A percentile compares a stretch with the other conserved stretches of the same genome.
These are phyloP conservation scores for Sequoiadendron giganteum DNA, from an alignment of 75 land plant genomes.

Conservation along the genomic window DNA sequence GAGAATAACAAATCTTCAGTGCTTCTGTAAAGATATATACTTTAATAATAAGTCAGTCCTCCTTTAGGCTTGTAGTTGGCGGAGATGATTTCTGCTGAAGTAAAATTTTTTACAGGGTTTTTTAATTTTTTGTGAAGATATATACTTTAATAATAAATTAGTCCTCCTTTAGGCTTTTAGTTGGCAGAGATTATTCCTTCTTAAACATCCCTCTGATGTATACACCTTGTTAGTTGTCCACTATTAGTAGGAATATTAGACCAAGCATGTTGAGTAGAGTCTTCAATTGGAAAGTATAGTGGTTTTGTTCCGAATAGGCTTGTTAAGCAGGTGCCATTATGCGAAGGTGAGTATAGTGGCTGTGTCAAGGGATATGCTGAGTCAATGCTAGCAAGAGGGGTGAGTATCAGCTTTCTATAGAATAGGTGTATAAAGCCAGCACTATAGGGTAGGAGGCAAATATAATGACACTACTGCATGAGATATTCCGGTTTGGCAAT, in stretches of 20 bases:
- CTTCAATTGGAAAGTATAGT: background rate
- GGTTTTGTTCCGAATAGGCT: background rate
- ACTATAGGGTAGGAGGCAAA: too few relatives aligned
- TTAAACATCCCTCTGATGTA: background rate
- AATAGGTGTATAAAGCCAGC: too few relatives aligned
- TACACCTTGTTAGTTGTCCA: background rate
- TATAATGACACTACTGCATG: too few relatives aligned
- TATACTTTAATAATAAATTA: background rate
- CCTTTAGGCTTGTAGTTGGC: background rate
- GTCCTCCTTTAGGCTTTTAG: background rate
- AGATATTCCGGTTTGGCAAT: too few relatives aligned
- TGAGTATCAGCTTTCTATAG: too few relatives aligned
- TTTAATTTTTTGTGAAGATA: background rate
- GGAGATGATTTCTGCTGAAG: background rate
- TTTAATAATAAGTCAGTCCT: background rate
- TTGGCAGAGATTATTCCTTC: background rate
- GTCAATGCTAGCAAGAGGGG: background rate
- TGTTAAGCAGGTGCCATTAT: background rate
- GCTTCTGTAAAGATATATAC: background rate
- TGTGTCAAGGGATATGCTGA: background rate
- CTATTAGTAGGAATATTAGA: background rate
- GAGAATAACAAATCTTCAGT: background rate
- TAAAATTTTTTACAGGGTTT: background rate
- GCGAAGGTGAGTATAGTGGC: background rate
- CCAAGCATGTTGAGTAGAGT: background rate